Evolutionary conservation across 2,329 filamentous ascomycete genomes (phyloP).

Genomic region (Aspergillus neoniger): DNA sequence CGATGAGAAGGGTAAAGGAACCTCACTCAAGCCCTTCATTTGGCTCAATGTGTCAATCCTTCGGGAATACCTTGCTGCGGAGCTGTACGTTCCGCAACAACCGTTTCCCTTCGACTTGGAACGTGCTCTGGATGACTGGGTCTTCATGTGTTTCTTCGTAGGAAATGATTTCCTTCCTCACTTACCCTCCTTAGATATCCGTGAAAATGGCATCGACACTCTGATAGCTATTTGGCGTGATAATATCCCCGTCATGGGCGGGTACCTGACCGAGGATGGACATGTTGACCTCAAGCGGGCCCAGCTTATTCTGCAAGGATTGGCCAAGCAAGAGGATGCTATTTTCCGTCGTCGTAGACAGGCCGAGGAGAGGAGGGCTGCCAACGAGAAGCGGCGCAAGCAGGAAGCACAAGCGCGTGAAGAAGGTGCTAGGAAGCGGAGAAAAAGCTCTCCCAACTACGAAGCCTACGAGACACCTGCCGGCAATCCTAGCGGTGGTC

Average conservation of each 20-base stretch:
- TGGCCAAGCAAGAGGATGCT: constrained; percentile 88
- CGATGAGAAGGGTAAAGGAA: constrained; percentile 74
- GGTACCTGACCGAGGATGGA: constrained; percentile 94
- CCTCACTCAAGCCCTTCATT: constrained; percentile 85
- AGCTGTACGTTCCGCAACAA: constrained; percentile 79
- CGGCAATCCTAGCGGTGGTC: constrained; percentile 21
- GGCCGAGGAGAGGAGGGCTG: constrained; percentile 78
- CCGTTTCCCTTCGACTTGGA: constrained; percentile 91
- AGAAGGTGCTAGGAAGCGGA: constrained; percentile 44
- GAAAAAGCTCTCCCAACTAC: constrained; percentile 49
- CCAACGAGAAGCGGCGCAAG: constrained; percentile 75
- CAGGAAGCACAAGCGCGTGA: constrained; percentile 63
- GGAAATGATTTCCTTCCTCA: constrained; percentile 98
- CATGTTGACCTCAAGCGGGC: constrained; percentile 83
- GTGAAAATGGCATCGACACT: constrained; percentile 95
- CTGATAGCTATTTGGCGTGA: constrained; percentile 97
- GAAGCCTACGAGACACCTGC: constrained; percentile 36
- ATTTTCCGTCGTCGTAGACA: constrained; percentile 90
- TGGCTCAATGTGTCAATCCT: constrained; percentile 94
- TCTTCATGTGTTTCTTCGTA: constrained; percentile 99
- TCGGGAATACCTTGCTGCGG: constrained; percentile 87
- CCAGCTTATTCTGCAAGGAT: constrained; percentile 81
- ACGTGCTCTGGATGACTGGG: constrained; percentile 94
- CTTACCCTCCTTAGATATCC: constrained; percentile 93
- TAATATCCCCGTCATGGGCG: constrained; percentile 86